These are phyloP conservation scores for Rugonectria rugulosa DNA, from an alignment of 2,329 filamentous ascomycete species.

Conservation along the genomic window DNA sequence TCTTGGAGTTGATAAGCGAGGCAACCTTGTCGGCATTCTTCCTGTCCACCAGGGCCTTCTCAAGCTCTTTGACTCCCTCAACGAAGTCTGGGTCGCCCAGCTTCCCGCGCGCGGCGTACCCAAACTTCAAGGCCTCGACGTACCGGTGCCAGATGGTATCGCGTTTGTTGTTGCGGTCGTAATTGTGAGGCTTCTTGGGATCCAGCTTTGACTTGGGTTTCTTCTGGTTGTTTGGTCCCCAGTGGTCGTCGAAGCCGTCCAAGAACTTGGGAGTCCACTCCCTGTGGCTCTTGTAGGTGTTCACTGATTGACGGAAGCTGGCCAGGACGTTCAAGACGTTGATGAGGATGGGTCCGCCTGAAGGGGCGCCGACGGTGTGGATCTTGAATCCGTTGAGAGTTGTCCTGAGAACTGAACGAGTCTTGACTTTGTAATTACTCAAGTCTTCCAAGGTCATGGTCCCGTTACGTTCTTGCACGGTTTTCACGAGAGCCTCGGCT, in stretches of 20 bases:
- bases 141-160: constrained; percentile 83
- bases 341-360: constrained; percentile 78
- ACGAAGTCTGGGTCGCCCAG: constrained; percentile 86
- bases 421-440: constrained; percentile 71
- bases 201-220: not conserved
- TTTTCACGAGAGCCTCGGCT: constrained; percentile 77
- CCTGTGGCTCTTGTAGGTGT: not conserved
- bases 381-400: constrained; percentile 76
- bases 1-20: constrained; percentile 72
- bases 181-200: not conserved
- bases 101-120: constrained; percentile 78
- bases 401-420: constrained; percentile 69
- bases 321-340: constrained; percentile 84
- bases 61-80: constrained; percentile 65
- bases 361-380: constrained; percentile 74
- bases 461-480: constrained; percentile 75
- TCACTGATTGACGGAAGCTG: constrained; percentile 60
- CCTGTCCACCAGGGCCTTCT: constrained; percentile 72
- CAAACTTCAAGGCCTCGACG: constrained; percentile 89
- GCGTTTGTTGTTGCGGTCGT: constrained; percentile 56
- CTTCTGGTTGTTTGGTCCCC: not conserved
- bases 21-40: constrained; percentile 67
- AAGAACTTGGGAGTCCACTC: constrained; percentile 31
- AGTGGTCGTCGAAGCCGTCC: no score
- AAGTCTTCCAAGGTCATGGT: constrained; percentile 86